Base-by-base conservation (phyloP, 208 protist genomes). In the Leishmania lainsoni region DNA sequence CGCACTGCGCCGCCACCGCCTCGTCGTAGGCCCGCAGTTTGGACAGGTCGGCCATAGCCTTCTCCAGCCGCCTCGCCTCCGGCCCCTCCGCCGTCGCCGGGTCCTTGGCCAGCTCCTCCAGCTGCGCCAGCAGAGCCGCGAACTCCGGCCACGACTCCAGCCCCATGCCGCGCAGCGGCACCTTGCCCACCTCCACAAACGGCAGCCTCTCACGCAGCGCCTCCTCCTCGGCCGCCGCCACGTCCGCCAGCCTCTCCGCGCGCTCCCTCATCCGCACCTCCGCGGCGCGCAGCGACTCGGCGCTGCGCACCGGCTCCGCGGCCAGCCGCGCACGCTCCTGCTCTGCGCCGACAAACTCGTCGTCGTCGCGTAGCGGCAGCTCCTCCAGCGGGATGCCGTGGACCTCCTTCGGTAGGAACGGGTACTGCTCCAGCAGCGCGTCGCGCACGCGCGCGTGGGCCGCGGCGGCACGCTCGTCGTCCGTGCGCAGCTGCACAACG, bases 91-190 rank as follows among this genome's bases (percentile, higher is more conserved):
- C 77, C n/a, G 79, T 71, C 54, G 39, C 79, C 16, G 83, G 81
- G 58, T 89, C 81, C 59, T 83, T 65, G 52, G 75, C 74, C 68
- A 91, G 77, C 70, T 86, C 86, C 75, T 79, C 75, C 76, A 85
- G 78, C 79, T 86, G 76, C 71, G 81, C 75, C 48, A 86, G 35
- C n/a, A n/a, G n/a, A n/a, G n/a, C n/a, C 22, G 26, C 59, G 29
- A 91, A 63, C 61, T 79, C 75, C 8, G 56, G 69, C 65, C 32
- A 90, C 74, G 71, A 58, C 52, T 85, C 54, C 45, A 93, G 61
- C 80, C 65, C 70, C n/a, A 35, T 84, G 81, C n/a, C 70, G 58
- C 81, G 76, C 75, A 90, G 78, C 75, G 79, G 39, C 10, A 89
- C 78, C 58, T 69, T 76, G 32, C 51, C 68, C 22, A n/a, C n/a